Evolutionary conservation across 306 rosid genomes (phyloP), one percentile per base, ranked within the genome.

Genomic region (Quercus engelmannii): DNA sequence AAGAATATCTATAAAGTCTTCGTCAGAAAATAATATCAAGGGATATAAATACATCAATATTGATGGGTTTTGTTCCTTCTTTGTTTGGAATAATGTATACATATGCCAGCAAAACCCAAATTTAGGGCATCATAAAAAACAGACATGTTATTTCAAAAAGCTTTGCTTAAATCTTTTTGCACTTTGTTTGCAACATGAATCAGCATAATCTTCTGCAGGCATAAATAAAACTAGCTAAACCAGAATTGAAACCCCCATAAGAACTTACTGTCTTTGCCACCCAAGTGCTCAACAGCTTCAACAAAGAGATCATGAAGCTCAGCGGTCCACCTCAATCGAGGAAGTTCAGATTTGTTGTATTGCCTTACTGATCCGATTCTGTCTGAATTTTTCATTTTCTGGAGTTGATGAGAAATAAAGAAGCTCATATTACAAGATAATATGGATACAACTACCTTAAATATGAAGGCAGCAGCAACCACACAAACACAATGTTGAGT

Each of bases 311-410:
- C 74, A 17, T 87, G 90, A 76, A 87, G 90, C 69, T 84, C 82
- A 46, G 83, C 71, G 14, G 87, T 78, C 90, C 90, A 83, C 46
- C 87, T 79, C 73, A 87, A 74, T 54, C 90, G 81, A n/a, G 90
- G 90, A 54, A 65, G 63, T 8, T 87, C 82, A 21, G 90, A 87
- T 81, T 87, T 87, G 33, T 81, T 79, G 82, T 87, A 87, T 23
- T 71, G 63, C 52, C 89, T 71, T 35, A 75, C 83, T 71, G 12
- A 41, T 8, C 79, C 85, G 30, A 69, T 74, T 76, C 67, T 80
- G 71, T 74, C 69, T 76, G 79, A 35, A 35, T 72, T 71, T 82
- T 78, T 79, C 85, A 70, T 76, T 17, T 21, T 38, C 31, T 8
- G 46, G 46, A 3, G 26, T 19, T 54, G 61, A 5, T 51, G 46